These are phyloP conservation scores for Aspergillus fumigatus DNA, from an alignment of 2,329 filamentous ascomycete genomes.

Conservation along the genomic window DNA sequence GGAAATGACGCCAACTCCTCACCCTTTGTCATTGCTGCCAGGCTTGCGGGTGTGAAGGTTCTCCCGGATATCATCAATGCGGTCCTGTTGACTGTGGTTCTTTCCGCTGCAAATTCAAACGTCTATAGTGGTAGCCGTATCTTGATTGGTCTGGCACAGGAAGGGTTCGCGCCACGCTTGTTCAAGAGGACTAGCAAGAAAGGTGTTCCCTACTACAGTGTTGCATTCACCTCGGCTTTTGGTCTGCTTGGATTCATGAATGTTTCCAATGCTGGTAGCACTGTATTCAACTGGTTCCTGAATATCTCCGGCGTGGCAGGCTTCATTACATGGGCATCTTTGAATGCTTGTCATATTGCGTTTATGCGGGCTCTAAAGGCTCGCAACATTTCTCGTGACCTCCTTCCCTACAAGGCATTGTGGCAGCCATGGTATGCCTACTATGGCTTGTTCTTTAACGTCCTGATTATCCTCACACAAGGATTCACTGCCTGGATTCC, in stretches of 20 bases:
- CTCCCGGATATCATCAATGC: conserved; percentile 41
- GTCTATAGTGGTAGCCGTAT: conserved; percentile 56
- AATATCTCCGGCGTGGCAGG: conserved; percentile 33
- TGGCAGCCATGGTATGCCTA: conserved; percentile 61
- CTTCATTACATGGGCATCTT: conserved; percentile 35
- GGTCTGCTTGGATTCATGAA: conserved; percentile 68
- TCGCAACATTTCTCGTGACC: conserved; percentile 54
- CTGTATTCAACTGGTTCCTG: conserved; percentile 49
- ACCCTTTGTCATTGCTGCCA: conserved; percentile 42
- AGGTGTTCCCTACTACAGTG: conserved; percentile 44
- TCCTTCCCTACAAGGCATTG: conserved; percentile 58
- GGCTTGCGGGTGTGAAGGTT: conserved; percentile 33
- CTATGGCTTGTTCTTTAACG: conserved; percentile 63
- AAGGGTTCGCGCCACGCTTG: conserved; percentile 41
- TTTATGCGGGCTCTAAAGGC: conserved; percentile 59
- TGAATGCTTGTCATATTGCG: conserved; percentile 55
- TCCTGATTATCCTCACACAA: conserved; percentile 62
- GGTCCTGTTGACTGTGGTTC: conserved; percentile 40
- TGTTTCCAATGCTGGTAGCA: conserved; percentile 56
- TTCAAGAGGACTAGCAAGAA: conserved; percentile 39
- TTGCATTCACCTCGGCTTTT: conserved; percentile 46
- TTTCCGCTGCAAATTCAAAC: conserved; percentile 42
- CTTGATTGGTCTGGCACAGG: conserved; percentile 59
- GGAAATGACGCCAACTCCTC: conserved; percentile 32
- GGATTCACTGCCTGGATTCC: conserved; percentile 65